Base-by-base conservation (phyloP, 305 asterid genomes). In the Rubia peregrina region DNA sequence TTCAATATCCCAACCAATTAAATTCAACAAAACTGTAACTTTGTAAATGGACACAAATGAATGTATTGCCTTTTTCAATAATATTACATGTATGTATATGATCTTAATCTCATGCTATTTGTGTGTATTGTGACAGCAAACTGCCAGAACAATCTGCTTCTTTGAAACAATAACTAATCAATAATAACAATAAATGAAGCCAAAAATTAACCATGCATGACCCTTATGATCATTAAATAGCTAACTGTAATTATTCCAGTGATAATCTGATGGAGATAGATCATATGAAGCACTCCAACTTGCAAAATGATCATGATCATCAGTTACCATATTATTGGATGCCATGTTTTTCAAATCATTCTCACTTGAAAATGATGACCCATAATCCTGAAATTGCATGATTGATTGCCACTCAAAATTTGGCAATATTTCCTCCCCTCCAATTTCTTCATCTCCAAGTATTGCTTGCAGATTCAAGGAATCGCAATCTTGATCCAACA, bases 251-350 rank as follows among this genome's bases (percentile, higher is more conserved):
- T 40, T 79, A 9, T 51, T 51, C 83, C 78, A 88, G 19, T 17
- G 57, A 51, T 26, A 80, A 65, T 85, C 86, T n/a, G 94, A 81
- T n/a, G 82, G 17, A 51, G 78, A 83, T 87, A 56, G 77, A 83
- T 91, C 95, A 49, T 84, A 87, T 22, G 90, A 73, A 51, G 57
- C 57, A 55, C 83, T 80, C 93, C 90, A 86, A 72, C 81, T 80
- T 19, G 86, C 85, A 5, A 26, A 26, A 26, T 26, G 30, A 26
- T 26, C 1, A 26, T 26, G 30, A 26, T 26, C 30, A 26, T 26
- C 30, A 26, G 30, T 26, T 26, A 26, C 30, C 30, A 17, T 16
- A 77, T 81, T 11, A 77, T 81, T 72, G 33, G 81, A 51, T 55
- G 87, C 70, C 12, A 75, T 55, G 64, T 78, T 78, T 8, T 73